Conservation (phyloP, 768 basidiomycete genomes). For the Tubosaeta brunneosetosa region DNA sequence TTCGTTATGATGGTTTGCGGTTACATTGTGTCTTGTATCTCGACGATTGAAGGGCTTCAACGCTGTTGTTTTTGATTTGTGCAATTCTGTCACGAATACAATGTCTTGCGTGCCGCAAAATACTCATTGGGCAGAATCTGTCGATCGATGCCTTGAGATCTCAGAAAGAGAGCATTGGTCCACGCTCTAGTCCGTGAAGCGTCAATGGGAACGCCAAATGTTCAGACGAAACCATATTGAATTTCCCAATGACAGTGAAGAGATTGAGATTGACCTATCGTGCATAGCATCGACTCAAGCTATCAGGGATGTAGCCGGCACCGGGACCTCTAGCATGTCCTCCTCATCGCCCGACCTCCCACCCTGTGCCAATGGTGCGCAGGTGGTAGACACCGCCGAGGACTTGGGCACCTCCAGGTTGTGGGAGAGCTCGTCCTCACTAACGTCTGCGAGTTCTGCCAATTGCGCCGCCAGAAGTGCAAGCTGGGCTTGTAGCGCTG, state of each 20-base stretch:
- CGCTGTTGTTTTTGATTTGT: background rate
- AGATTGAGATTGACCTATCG: background rate
- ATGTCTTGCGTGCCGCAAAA: background rate
- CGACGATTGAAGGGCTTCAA: constrained; percentile 13
- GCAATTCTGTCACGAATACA: background rate
- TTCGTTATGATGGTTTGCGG: constrained; percentile 9
- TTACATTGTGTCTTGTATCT: constrained; percentile 24
- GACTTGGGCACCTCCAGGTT: constrained; percentile 18
- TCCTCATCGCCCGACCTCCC: constrained; percentile 13
- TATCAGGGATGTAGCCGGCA: constrained; percentile 18
- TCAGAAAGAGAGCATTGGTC: background rate
- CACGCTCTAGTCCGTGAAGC: background rate
- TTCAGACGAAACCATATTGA: background rate
- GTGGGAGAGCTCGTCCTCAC: constrained; percentile 28
- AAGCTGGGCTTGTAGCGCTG: constrained; percentile 68
- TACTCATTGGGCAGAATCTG: background rate
- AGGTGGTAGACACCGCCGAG: background rate
- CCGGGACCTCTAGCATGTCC: constrained; percentile 28
- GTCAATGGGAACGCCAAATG: background rate
- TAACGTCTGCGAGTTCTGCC: constrained; percentile 54
- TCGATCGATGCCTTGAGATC: background rate
- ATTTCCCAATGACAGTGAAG: background rate
- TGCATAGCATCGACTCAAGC: constrained; percentile 4
- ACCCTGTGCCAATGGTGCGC: background rate
- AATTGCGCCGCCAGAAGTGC: constrained; percentile 70